phyloP scores from a whole-genome alignment of 2,329 filamentous ascomycete species.

The Pseudogymnoascus sp. region DNA sequence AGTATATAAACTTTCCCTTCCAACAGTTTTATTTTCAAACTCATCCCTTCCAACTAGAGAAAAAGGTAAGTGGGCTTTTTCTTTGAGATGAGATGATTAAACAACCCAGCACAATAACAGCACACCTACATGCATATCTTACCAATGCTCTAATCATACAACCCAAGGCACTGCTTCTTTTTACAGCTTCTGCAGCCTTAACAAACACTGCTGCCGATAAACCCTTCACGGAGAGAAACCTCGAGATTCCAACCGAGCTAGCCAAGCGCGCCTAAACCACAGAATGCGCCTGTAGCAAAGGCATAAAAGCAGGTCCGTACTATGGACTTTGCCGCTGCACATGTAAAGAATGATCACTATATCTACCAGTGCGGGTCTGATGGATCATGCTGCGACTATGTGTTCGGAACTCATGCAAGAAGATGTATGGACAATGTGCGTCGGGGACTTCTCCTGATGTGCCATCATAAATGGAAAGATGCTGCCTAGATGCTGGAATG shows the following conservation, averaged over 20 bases:
- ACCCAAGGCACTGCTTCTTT: not conserved
- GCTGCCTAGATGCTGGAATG: no score
- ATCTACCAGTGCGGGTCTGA: not conserved
- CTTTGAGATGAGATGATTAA: not conserved
- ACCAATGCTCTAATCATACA: not conserved
- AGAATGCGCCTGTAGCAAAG: not conserved
- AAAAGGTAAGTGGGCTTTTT: not conserved
- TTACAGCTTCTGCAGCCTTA: not conserved
- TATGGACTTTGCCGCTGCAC: not conserved
- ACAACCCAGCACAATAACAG: not conserved
- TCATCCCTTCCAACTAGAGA: not conserved
- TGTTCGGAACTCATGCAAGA: not conserved
- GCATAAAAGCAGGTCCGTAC: not conserved
- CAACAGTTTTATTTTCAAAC: not conserved
- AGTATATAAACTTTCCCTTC: not conserved
- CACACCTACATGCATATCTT: not conserved
- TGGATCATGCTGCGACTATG: not conserved
- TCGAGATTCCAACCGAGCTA: not conserved
- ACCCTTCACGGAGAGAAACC: not conserved
- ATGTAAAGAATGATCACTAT: not conserved
- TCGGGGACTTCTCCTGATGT: no score
- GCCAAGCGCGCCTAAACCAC: not conserved
- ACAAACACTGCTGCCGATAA: not conserved
- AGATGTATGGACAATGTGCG: no score
- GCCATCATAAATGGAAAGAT: no score